Evolutionary conservation across 176 grass and related monocot genomes (phyloP).

Genomic region (bread wheat (Triticum aestivum)): DNA sequence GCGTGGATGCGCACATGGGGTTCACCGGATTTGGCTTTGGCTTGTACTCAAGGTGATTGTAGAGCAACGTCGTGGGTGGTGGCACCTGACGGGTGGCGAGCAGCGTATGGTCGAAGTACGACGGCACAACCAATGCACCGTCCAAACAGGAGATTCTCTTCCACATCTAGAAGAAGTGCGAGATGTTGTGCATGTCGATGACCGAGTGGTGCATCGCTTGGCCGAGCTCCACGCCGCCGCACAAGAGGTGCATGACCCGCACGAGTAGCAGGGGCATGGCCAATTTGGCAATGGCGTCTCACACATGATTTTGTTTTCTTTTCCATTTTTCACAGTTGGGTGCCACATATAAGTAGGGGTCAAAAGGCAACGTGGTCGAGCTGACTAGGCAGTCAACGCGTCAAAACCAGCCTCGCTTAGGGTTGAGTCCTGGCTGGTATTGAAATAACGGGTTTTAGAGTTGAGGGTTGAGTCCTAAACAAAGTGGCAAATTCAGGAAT

Average conservation of each 20-base stretch:
- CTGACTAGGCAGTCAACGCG: too few species aligned
- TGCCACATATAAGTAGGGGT: too few species aligned
- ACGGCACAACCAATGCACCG: background rate
- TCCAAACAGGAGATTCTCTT: slow-evolving; percentile 12
- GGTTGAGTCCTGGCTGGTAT: too few species aligned
- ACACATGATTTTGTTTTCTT: background rate
- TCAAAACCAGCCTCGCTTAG: too few species aligned
- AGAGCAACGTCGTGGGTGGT: background rate
- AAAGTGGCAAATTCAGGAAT: too few species aligned
- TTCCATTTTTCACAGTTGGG: too few species aligned
- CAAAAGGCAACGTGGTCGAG: too few species aligned
- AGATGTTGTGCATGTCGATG: slow-evolving; percentile 20
- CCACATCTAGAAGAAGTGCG: slow-evolving; percentile 52
- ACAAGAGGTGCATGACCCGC: slow-evolving; percentile 53
- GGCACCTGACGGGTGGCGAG: slow-evolving; percentile 1
- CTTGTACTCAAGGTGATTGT: slow-evolving; percentile 59
- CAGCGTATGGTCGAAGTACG: slow-evolving; percentile 42
- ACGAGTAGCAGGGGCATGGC: slow-evolving; percentile 38
- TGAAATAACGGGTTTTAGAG: too few species aligned
- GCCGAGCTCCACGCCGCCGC: slow-evolving; percentile 53
- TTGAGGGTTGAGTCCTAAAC: too few species aligned
- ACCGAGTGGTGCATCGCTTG: slow-evolving; percentile 40
- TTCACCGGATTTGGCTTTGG: background rate
- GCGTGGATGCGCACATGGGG: background rate
- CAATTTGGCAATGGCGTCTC: background rate